Base-by-base conservation (phyloP, 2,329 filamentous ascomycete genomes). In the Aspergillus puulaauensis region DNA sequence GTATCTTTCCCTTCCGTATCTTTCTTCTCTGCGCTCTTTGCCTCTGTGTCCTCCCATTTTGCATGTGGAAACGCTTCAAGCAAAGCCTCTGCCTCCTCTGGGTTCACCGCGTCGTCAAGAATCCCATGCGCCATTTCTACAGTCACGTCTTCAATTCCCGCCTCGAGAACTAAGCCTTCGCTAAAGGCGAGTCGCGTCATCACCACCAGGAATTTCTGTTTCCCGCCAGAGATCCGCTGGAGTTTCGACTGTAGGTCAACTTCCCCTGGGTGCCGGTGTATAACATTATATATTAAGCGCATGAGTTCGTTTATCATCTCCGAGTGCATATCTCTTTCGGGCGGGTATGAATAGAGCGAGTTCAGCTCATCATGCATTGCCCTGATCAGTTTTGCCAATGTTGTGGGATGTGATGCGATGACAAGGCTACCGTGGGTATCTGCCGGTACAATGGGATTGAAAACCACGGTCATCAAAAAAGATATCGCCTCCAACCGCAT, bases 171-270 rank as follows among this genome's bases (percentile, higher is more conserved):
- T 8, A 90, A 74, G 31, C 91, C 89, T 60, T 96, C 91, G 6
- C 86, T 88, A 71, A 96, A 97, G 0, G 90, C 91, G n/a, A 98
- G 77, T 43, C 93, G 79, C 0, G 91, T 92, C 45, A 99, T 78
- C 2, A 86, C 86, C 9, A 97, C 84, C 1, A 96, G 79, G 67
- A 96, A 93, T 52, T 92, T 91, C 68, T 96, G 91, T 52, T 86
- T 84, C 0, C 88, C 90, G 3, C 91, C 90, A 5, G 85, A 82
- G 0, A 90, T 84, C 8, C 83, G 83, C 0, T 83, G 81, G 5
- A 96, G 79, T 71, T 93, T 96, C 49, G 84, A 82, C 49, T 86
- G 83, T 61, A 96, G 84, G 63, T 93, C 84, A 65, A 88, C 80
- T 23, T 80, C 75, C 19, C 83, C 76, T 5, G 89, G 83, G 68